These are phyloP conservation scores for Stylosanthes scabra DNA, from an alignment of 331 rosid genomes.

Conservation along the genomic window DNA sequence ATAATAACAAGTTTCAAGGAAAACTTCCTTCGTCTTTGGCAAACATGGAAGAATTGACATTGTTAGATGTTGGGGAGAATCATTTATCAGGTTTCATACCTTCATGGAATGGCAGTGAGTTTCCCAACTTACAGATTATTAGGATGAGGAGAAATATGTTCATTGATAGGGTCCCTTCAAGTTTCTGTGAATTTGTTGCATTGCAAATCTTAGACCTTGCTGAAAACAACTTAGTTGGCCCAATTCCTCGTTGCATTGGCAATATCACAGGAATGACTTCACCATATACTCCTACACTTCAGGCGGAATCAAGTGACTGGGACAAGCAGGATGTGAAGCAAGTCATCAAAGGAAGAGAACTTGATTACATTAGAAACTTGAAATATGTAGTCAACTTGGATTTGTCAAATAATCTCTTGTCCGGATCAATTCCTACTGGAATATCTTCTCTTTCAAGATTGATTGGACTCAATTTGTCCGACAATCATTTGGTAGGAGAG, in stretches of 20 bases:
- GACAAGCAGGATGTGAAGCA: conserved; percentile 33
- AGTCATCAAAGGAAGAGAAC: conserved; percentile 33
- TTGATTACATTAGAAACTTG: conserved; percentile 7
- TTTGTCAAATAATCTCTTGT: conserved; percentile 33
- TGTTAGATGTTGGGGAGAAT: conserved; percentile 50
- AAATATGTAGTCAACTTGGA: conserved; percentile 25
- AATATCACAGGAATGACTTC: too few relatives aligned
- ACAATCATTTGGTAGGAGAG: conserved; percentile 20
- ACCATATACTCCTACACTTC: too few relatives aligned
- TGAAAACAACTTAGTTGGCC: too few relatives aligned
- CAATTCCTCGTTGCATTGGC: too few relatives aligned
- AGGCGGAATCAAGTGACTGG: not conserved
- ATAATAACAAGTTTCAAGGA: conserved; percentile 34
- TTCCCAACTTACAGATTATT: conserved; percentile 13
- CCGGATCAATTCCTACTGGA: conserved; percentile 23
- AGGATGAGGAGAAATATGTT: conserved; percentile 41
- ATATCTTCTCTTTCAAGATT: conserved; percentile 17
- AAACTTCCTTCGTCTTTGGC: conserved; percentile 12
- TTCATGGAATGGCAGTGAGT: conserved; percentile 15
- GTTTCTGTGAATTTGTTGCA: conserved; percentile 29
- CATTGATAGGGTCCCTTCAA: conserved; percentile 37
- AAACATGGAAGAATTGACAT: not conserved
- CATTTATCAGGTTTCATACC: conserved; percentile 42
- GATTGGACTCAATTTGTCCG: conserved; percentile 2
- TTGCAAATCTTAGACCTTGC: too few relatives aligned